Base-by-base conservation (phyloP, 2,329 filamentous ascomycete genomes). In the Penicillium sp. region DNA sequence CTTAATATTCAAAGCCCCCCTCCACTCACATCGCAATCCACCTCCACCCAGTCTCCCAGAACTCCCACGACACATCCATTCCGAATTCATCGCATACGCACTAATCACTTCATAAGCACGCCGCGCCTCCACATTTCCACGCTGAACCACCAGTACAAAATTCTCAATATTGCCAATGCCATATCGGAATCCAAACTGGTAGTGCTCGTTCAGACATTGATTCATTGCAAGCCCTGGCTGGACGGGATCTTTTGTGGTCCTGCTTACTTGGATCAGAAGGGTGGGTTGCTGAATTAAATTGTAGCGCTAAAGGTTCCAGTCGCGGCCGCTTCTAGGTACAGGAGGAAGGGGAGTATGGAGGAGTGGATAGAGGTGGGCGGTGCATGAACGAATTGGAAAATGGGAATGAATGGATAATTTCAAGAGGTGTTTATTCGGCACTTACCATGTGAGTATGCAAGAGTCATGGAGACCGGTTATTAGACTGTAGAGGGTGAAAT, bases 131-230 rank as follows among this genome's bases (percentile, higher is more conserved):
- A 18, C 18, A 34, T 46, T 43, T 1, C 45, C 39, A n/a, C 33
- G 42, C 18, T 38, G 46, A 33, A 51, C 24, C 33, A 47, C 49
- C 6, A 54, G 24, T 4, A 36, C 28, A 12, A 54, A 54, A 9
- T 35, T 27, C 43, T 54, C 50, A 11, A 54, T 50, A 39, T 52
- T 43, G 5, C 49, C 46, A 27, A 54, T 38, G 1, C 52, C 50
- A 25, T 54, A 54, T 13, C 52, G 52, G 41, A 52, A 50, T n/a
- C 47, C 50, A 37, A 54, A 54, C 28, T 48, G 34, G n/a, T 46
- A 52, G 3, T 45, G 28, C 12, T 46, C 18, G 24, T 43, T 18
- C 4, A 13, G 34, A 27, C 52, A 54, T 29, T 40, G 47, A 26
- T 42, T 47, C 18, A 38, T 34, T n/a, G 40, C 49, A 12, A 52